Percentiles rank a stretch among this genome's conserved stretches.
Conservation (phyloP, 1,139 yeast species). For the Kurtzmaniella quercitrusa region DNA sequence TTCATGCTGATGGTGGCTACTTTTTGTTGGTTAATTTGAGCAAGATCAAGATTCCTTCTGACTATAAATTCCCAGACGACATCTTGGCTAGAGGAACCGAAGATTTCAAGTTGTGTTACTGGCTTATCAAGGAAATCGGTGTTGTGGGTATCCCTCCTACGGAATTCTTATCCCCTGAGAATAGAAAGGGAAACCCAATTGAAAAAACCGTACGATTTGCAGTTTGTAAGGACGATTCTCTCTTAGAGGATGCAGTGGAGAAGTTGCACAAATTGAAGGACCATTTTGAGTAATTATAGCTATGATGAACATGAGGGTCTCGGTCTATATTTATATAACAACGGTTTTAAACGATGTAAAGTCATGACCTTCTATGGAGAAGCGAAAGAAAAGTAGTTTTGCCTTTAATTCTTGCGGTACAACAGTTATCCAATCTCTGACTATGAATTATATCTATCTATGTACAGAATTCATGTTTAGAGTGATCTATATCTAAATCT, state of each 20-base stretch:
- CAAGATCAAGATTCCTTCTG: slow-evolving; percentile 72
- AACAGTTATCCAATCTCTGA: too few relatives aligned
- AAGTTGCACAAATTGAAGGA: slow-evolving; percentile 68
- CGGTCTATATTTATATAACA: background rate
- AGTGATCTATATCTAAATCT: slow-evolving; percentile 2
- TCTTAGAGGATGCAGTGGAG: slow-evolving; percentile 75
- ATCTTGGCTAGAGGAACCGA: slow-evolving; percentile 60
- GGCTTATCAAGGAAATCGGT: slow-evolving; percentile 90
- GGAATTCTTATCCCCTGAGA: slow-evolving; percentile 64
- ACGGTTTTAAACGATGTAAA: background rate
- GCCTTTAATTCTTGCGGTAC: too few relatives aligned
- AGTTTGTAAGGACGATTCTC: slow-evolving; percentile 84
- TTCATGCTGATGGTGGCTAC: slow-evolving; percentile 89
- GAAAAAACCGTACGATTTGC: slow-evolving; percentile 90
- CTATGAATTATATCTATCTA: too few relatives aligned
- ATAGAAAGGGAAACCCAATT: slow-evolving; percentile 67
- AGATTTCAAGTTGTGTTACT: slow-evolving; percentile 85
- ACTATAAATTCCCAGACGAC: slow-evolving; percentile 67
- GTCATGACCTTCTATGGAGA: too few relatives aligned
- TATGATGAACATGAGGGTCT: background rate
- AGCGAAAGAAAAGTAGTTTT: too few relatives aligned
- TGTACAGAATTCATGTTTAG: too few relatives aligned
- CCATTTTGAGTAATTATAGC: slow-evolving; percentile 33
- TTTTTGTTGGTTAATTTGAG: slow-evolving; percentile 84
- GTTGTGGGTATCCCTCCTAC: slow-evolving; percentile 97